Evolutionary conservation across 495 filamentous ascomycete species (phyloP).

Genomic region (Penicillium manginii): DNA sequence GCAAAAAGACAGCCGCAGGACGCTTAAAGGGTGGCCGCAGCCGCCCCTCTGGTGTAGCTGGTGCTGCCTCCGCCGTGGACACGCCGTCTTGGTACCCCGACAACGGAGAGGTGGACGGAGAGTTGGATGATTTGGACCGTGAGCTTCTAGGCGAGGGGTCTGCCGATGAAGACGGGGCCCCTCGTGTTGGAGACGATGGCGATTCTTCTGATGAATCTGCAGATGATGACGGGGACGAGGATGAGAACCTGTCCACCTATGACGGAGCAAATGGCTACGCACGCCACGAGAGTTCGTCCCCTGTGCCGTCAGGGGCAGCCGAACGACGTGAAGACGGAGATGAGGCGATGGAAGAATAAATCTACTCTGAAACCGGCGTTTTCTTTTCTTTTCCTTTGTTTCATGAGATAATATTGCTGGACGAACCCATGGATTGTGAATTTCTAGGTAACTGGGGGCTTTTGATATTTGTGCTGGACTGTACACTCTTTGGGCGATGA

Average conservation of each 20-base stretch:
- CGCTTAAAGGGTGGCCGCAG: constrained; percentile 39
- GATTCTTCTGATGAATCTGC: constrained; percentile 37
- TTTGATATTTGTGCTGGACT: constrained; percentile 1
- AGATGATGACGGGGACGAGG: constrained; percentile 39
- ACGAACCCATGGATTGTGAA: not conserved
- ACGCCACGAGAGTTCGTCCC: constrained; percentile 45
- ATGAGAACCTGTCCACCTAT: constrained; percentile 48
- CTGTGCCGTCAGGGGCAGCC: constrained; percentile 14
- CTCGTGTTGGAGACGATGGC: constrained; percentile 29
- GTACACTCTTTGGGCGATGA: constrained; percentile 10
- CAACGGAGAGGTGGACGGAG: constrained; percentile 39
- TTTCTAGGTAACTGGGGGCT: constrained; percentile 1
- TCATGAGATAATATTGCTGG: constrained; percentile 4
- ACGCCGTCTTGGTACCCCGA: constrained; percentile 31
- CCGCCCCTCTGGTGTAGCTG: constrained; percentile 26
- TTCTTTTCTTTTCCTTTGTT: constrained; percentile 7
- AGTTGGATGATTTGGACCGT: constrained; percentile 57
- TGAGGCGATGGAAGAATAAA: constrained; percentile 40
- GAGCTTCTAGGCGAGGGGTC: constrained; percentile 55
- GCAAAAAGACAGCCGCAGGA: constrained; percentile 29
- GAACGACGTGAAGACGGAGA: constrained; percentile 32
- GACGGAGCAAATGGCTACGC: constrained; percentile 46
- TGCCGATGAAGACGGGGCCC: constrained; percentile 44
- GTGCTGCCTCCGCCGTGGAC: constrained; percentile 17
- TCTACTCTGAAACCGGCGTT: constrained; percentile 12